Evolutionary conservation across 345 rosid species (phyloP), one percentile per base, ranked within the genome.

Genomic region (Ailanthus altissimus): DNA sequence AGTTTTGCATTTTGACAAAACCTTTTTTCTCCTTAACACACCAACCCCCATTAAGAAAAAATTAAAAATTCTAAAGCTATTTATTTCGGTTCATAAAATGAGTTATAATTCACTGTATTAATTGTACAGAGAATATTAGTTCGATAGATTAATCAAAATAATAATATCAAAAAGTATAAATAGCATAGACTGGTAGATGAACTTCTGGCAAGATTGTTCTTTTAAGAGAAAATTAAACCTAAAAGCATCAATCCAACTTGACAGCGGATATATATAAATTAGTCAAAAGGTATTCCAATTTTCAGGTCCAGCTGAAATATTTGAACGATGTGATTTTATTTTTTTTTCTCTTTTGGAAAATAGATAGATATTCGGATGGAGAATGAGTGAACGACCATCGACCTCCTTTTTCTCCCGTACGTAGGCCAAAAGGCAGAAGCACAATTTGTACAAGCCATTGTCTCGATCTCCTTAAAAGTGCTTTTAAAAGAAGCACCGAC

Each of bases 251-350:
- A 66, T 45, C 53, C 15, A 28, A 73, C 67, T n/a, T 0, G 9
- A 49, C 20, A 23, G 59, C n/a, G 21, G 25, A 56, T 56, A 56
- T n/a, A 8, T 2, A n/a, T n/a, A 20, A 1, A 4, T 9, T 1
- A n/a, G 78, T 62, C 67, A 61, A 75, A 69, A 62, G 57, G 26
- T n/a, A 5, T 28, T 32, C 38, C 38, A 51, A 14, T 2, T 47
- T 32, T 3, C 46, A 56, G 3, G 38, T 53, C 28, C 66, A 45
- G 82, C 50, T 60, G 75, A 69, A 70, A 75, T 75, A 13, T 57
- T 75, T 75, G 82, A 80, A 70, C 13, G 21, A 18, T 5, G 8
- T 10, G 20, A 18, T 21, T 13, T 67, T 16, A 0, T 6, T 16
- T 60, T 32, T 60, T 7, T 26, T 9, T 49, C 53, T 26, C 14